Percentiles rank a stretch among this genome's conserved stretches.
These are phyloP conservation scores for Hypoxylon cercidicola DNA, from an alignment of 495 filamentous ascomycete genomes.

Conservation along the genomic window DNA sequence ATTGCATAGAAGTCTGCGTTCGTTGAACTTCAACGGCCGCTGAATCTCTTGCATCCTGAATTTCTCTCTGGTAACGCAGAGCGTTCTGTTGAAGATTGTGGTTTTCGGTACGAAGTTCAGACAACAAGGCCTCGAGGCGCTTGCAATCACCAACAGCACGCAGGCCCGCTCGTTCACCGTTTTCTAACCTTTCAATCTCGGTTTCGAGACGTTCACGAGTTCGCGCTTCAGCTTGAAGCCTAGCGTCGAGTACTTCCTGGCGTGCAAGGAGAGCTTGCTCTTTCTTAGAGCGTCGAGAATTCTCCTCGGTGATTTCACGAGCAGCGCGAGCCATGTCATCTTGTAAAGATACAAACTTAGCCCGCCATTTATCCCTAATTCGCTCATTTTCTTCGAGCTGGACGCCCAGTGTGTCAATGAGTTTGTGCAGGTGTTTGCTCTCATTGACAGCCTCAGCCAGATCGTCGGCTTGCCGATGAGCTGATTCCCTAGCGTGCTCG, in stretches of 20 bases:
- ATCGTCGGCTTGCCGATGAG: slow-evolving; percentile 54
- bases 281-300: slow-evolving; percentile 75
- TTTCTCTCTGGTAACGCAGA: slow-evolving; percentile 81
- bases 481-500: slow-evolving; percentile 54
- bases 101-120: slow-evolving; percentile 73
- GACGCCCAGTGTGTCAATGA: slow-evolving; percentile 71
- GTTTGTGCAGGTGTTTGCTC: slow-evolving; percentile 67
- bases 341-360: slow-evolving; percentile 83
- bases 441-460: slow-evolving; percentile 54
- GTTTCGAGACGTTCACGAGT: slow-evolving; percentile 81
- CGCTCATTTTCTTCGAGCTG: slow-evolving; percentile 88
- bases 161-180: slow-evolving; percentile 76
- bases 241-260: slow-evolving; percentile 81
- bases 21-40: slow-evolving; percentile 81
- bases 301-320: slow-evolving; percentile 80
- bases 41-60: slow-evolving; percentile 80
- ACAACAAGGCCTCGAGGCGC: slow-evolving; percentile 73
- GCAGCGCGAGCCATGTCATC: slow-evolving; percentile 83
- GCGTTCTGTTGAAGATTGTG: slow-evolving; percentile 71
- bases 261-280: slow-evolving; percentile 78
- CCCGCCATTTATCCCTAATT: slow-evolving; percentile 78
- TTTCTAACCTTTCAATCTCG: slow-evolving; percentile 80
- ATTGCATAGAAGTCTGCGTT: slow-evolving; percentile 78
- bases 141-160: slow-evolving; percentile 64
- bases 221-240: slow-evolving; percentile 78